Evolutionary conservation across 768 basidiomycete genomes (phyloP), one percentile per base, ranked within the genome.

Genomic region (Lactarius sp.): DNA sequence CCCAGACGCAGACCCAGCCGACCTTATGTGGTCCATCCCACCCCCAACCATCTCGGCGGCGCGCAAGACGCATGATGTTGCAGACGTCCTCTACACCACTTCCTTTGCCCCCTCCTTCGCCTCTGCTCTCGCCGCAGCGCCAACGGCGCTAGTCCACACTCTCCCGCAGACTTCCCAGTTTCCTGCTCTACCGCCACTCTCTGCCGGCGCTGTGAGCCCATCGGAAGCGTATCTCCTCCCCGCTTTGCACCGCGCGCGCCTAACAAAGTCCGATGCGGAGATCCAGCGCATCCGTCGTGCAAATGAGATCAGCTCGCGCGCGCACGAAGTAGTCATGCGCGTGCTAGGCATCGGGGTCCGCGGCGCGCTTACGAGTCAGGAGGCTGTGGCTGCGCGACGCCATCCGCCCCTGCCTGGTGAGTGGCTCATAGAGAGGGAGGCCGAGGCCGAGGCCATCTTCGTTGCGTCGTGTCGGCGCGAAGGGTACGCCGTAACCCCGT

Each of bases 401-500:
- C 75, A 81, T 4, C 85, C 85, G 0, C 74, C 82, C 5, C 77
- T 92, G 3, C 91, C 90, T 2, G 79, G 81, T 3, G 88, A 94
- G 70, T 97, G 95, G 90, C 77, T 92, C 51, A 91, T 98, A 16
- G 85, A 91, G 76, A 91, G 89, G 69, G 96, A 98, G 74, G 88
- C 86, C 0, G 95, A 97, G 73, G 96, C 94, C 0, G 95, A 96
- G 72, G 96, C 94, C 0, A 80, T 95, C 8, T 98, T 98, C 66
- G 90, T 93, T 0, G 92, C 94, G 2, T 87, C 87, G 1, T 97
- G 94, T 75, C 79, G 93, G 56, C 79, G 92, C 61, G 87, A 92
- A 75, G 94, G 92, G 92, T 94, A 57, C 68, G 85, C 74, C 13
- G 36, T 39, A 44, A 12, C n/a, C 44, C 20, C 59, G 50, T 47